phyloP scores from a whole-genome alignment of 129 eudicot genomes.

The Cynara cardunculus region DNA sequence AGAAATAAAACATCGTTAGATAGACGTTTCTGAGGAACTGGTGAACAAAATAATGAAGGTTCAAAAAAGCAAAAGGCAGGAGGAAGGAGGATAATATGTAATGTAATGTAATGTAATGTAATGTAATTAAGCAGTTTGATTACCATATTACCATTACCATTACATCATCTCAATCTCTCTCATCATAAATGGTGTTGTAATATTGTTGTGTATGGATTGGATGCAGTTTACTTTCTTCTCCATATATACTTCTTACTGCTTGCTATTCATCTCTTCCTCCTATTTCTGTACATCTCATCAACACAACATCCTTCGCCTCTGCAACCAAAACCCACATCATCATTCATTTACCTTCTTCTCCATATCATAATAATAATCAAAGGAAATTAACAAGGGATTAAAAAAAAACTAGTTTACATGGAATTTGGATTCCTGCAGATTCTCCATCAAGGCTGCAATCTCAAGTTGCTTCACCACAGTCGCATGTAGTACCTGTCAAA shows the following conservation, averaged over 20 bases:
- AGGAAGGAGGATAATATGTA: no score
- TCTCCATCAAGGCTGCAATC: constrained; percentile 56
- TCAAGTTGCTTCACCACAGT: constrained; percentile 74
- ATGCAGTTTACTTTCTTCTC: constrained; percentile 15
- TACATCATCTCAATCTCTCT: background rate
- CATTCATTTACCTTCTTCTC: background rate
- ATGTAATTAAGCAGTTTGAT: background rate
- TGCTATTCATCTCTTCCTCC: constrained; percentile 25
- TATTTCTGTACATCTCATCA: constrained; percentile 32
- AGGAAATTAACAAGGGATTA: background rate
- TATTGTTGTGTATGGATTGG: constrained; percentile 16
- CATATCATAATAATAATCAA: background rate
- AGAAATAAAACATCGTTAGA: no score
- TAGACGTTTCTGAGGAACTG: no score
- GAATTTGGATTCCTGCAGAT: constrained; percentile 49
- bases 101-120: no score
- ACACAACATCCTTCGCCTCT: constrained; percentile 30
- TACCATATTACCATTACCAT: background rate
- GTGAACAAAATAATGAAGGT: no score
- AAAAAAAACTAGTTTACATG: constrained; percentile 37
- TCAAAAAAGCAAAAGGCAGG: no score
- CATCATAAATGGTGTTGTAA: background rate
- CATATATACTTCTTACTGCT: constrained; percentile 9
- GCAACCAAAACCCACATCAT: background rate
- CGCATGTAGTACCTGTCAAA: constrained; percentile 61